Conservation (phyloP, 192 early-diverging fungal species). For the Coemansia sp. region DNA sequence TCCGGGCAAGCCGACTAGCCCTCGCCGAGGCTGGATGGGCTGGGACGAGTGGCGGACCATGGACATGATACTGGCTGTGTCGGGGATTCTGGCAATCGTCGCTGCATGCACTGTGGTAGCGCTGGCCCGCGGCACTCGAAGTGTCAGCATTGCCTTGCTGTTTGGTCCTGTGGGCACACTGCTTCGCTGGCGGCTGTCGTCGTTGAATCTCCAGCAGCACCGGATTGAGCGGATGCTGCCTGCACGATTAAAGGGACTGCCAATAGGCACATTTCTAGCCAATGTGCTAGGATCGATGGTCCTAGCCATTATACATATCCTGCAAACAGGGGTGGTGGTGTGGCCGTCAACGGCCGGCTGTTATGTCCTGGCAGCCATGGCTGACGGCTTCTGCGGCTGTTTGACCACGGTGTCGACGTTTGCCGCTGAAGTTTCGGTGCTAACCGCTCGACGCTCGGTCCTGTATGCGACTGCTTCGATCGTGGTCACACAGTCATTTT, state of each 20-base stretch:
- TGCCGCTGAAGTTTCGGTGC: conserved; percentile 27
- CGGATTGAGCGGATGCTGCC: background rate
- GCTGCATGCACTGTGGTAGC: conserved; percentile 21
- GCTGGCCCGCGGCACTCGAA: conserved; percentile 24
- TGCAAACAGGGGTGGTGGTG: conserved; percentile 39
- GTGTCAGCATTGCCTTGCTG: conserved; percentile 36
- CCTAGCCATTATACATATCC: conserved; percentile 24
- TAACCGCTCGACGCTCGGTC: conserved; percentile 16
- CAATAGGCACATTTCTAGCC: conserved; percentile 44
- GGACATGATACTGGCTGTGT: conserved; percentile 10
- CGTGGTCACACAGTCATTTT: conserved; percentile 31
- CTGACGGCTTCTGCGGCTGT: conserved; percentile 64
- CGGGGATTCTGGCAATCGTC: background rate
- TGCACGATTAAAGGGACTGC: conserved; percentile 5
- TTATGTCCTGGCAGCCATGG: conserved; percentile 40
- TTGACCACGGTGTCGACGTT: conserved; percentile 60
- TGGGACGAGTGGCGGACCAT: conserved; percentile 28
- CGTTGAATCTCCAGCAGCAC: conserved; percentile 14
- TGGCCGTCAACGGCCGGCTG: conserved; percentile 27
- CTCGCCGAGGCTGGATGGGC: conserved; percentile 20
- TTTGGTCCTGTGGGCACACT: conserved; percentile 38
- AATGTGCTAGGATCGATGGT: conserved; percentile 33
- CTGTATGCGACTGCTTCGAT: conserved; percentile 29
- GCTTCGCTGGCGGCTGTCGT: conserved; percentile 40
- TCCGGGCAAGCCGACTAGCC: background rate